phyloP scores from a whole-genome alignment of 805 yeast species.

The Pichia heedii region DNA sequence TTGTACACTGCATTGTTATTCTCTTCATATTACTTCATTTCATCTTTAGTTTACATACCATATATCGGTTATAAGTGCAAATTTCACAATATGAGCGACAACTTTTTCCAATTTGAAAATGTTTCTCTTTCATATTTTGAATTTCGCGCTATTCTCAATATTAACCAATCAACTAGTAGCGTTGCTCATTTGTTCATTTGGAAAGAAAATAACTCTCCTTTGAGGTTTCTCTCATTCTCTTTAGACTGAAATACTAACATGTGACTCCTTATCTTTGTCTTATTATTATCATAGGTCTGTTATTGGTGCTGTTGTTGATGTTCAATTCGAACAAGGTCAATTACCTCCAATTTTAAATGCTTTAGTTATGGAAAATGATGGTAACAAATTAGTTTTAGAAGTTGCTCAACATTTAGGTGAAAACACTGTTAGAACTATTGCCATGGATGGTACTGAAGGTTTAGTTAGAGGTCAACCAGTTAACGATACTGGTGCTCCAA shows the following conservation, averaged over 20 bases:
- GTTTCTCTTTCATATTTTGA: too few species aligned
- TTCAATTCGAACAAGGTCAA: conserved; percentile 95
- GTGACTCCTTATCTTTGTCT: not conserved
- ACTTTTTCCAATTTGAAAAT: too few species aligned
- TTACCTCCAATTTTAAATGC: conserved; percentile 98
- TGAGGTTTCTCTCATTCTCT: too few species aligned
- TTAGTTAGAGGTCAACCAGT: conserved; percentile 94
- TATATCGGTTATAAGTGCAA: too few species aligned
- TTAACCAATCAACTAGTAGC: too few species aligned
- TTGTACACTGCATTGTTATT: too few species aligned
- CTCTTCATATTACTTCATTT: too few species aligned
- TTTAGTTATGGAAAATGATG: conserved; percentile 75
- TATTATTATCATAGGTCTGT: conserved; percentile 56
- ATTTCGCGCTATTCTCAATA: too few species aligned
- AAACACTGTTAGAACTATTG: conserved; percentile 99
- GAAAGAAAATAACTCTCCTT: too few species aligned
- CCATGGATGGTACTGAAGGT: conserved; percentile 99
- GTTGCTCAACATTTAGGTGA: conserved; percentile 99
- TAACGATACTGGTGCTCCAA: conserved; percentile 95
- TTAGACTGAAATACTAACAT: conserved; percentile 17
- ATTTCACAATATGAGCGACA: too few species aligned
- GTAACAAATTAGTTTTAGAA: conserved; percentile 74
- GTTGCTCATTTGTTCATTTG: too few species aligned
- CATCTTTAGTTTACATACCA: too few species aligned
- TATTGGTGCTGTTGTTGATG: conserved; percentile 99